Evolutionary conservation across 1,284 basidiomycete species (phyloP).

Genomic region (Trichosporon inkin): DNA sequence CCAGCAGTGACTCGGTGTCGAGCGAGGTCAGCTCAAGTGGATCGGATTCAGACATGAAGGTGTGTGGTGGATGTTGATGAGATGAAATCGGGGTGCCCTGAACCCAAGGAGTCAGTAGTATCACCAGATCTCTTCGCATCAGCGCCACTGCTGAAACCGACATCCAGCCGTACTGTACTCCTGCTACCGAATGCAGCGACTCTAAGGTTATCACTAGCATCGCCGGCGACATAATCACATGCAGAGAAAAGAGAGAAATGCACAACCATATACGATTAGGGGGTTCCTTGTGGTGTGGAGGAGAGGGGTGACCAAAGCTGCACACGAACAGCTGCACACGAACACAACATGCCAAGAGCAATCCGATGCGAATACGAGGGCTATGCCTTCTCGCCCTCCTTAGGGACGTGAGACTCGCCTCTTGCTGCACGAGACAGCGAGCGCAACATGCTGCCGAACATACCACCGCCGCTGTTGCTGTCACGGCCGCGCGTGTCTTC

Average conservation of each 20-base stretch:
- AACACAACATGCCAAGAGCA: background rate
- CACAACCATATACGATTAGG: background rate
- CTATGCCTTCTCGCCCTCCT: background rate
- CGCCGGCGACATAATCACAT: background rate
- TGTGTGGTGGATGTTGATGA: background rate
- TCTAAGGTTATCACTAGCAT: background rate
- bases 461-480: slow-evolving; percentile 31
- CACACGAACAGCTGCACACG: too few relatives aligned
- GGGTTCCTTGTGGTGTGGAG: background rate
- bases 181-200: background rate
- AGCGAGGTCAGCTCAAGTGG: slow-evolving; percentile 39
- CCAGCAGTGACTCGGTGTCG: slow-evolving; percentile 39
- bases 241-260: background rate
- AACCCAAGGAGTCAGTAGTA: too few relatives aligned
- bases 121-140: too few relatives aligned
- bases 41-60: slow-evolving; percentile 19
- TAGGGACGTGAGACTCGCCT: slow-evolving; percentile 22
- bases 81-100: background rate
- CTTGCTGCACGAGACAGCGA: slow-evolving; percentile 44
- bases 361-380: background rate
- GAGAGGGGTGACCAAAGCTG: background rate
- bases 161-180: background rate
- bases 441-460: slow-evolving; percentile 46
- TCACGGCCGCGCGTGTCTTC: slow-evolving; percentile 32
- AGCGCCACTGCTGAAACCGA: too few relatives aligned